Base-by-base conservation (phyloP, 768 basidiomycete species). In the Leccinum disarticulatum region DNA sequence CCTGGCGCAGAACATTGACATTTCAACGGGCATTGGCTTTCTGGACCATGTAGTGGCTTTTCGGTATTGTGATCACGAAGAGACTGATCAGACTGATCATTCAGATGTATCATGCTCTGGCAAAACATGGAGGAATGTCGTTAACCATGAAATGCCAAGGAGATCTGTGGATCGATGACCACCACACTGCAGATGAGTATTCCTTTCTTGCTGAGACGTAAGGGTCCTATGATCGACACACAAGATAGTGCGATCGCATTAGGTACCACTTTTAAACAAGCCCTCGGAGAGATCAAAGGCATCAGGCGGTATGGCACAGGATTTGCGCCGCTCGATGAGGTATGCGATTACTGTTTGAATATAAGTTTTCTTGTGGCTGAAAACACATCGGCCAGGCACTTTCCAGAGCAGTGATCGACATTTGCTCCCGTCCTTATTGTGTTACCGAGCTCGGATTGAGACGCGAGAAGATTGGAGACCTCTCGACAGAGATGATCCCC, bases 21-120 rank as follows among this genome's bases (percentile, higher is more conserved):
- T 99, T 58, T 87, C 86, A 22, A 98, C 96, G 1, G 97, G 97
- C 28, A 95, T 99, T 60, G 97, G 97, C n/a, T 99, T 98, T 73
- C 82, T 98, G 38, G 96, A 99, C 75, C 97, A 99, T 80, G 96
- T 94, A 60, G 83, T 35, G 51, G 10, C n/a, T 49, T 46, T 41
- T 46, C 35, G 48, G 36, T 55, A 13, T 49, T 31, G 25, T 49
- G 22, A 7, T 22, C 27, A 17, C 47, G 8, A 27, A 48, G 3
- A 4, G 36, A 50, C 31, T 36, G 49, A 48, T 59, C 61, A 46
- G 63, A 56, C 30, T 15, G 10, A 31, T 54, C 47, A 27, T 41
- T 9, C 60, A 99, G 96, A 99, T 99, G 97, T 95, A 94, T 73
- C 88, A 93, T 63, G 96, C 97, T 2, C 84, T 99, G 4, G 96